Evolutionary conservation across 441 rosid genomes (phyloP).

Genomic region (Jatropha podagrica): DNA sequence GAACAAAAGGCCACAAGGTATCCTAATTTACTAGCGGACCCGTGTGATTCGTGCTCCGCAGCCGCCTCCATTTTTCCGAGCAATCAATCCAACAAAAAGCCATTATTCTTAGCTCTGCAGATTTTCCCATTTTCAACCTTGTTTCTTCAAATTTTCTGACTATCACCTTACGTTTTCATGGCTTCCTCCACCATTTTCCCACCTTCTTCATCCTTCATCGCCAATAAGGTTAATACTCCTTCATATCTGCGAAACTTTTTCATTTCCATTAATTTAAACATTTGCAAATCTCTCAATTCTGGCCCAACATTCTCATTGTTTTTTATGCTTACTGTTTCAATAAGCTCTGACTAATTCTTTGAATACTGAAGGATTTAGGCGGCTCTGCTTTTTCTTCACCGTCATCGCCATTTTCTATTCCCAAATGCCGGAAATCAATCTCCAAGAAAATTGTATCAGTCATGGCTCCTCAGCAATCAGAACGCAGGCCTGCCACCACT

Average conservation of each 20-base stretch:
- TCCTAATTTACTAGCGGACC: no score
- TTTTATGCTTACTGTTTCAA: not conserved
- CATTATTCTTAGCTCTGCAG: no score
- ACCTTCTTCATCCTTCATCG: constrained; percentile 43
- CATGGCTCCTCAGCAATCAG: constrained; percentile 75
- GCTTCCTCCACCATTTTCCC: constrained; percentile 58
- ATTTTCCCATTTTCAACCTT: not conserved
- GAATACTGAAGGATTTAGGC: constrained; percentile 50
- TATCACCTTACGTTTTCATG: constrained; percentile 31
- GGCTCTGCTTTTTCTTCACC: constrained; percentile 39
- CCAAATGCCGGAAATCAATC: constrained; percentile 53
- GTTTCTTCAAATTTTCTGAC: not conserved
- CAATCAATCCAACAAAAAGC: no score
- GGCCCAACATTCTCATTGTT: not conserved
- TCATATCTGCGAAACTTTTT: not conserved
- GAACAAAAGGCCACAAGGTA: no score
- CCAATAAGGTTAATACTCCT: constrained; percentile 37
- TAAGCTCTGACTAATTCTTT: not conserved
- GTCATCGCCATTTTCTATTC: constrained; percentile 45
- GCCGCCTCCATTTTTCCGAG: not conserved
- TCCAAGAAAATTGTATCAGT: constrained; percentile 66
- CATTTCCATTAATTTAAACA: not conserved
- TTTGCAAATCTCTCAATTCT: not conserved
- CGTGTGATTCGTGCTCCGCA: not conserved
- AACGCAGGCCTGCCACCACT: constrained; percentile 70